These are phyloP conservation scores for Avena atlantica DNA, from an alignment of 176 grass and related monocot species.

Conservation along the genomic window DNA sequence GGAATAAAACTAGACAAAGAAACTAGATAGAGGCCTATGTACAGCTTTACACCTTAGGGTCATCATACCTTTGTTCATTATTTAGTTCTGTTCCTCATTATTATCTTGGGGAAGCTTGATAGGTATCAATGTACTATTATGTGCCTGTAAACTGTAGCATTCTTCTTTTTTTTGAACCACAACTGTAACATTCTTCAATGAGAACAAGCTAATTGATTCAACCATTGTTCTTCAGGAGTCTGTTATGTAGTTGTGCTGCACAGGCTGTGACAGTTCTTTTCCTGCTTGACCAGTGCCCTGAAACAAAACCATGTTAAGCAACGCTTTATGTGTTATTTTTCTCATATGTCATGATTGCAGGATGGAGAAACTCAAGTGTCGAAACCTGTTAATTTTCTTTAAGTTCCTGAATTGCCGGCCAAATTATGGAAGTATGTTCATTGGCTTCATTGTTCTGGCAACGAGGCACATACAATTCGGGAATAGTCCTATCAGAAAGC, in stretches of 20 bases:
- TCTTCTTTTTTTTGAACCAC: background rate
- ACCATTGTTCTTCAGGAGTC: background rate
- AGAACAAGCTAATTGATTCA: background rate
- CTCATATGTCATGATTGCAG: background rate
- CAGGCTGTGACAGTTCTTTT: background rate
- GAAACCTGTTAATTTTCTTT: background rate
- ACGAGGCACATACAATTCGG: constrained; percentile 13
- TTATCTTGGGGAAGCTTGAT: constrained; percentile 10
- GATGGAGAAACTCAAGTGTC: constrained; percentile 3
- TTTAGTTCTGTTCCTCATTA: constrained; percentile 26
- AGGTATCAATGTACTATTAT: background rate
- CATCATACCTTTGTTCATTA: constrained; percentile 35
- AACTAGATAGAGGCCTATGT: constrained; percentile 40
- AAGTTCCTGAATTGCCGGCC: background rate
- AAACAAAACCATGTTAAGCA: background rate
- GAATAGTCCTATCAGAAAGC: background rate
- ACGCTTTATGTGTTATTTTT: background rate
- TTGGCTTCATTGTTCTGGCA: background rate
- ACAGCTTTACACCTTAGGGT: constrained; percentile 34
- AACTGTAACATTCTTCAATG: constrained; percentile 19
- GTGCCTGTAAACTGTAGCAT: constrained; percentile 19
- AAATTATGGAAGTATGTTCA: background rate
- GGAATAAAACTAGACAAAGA: background rate
- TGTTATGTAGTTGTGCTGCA: background rate
- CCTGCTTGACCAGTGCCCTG: background rate